Base-by-base conservation (phyloP, 192 early-diverging fungal genomes). In the Coemansia nantahalensis region DNA sequence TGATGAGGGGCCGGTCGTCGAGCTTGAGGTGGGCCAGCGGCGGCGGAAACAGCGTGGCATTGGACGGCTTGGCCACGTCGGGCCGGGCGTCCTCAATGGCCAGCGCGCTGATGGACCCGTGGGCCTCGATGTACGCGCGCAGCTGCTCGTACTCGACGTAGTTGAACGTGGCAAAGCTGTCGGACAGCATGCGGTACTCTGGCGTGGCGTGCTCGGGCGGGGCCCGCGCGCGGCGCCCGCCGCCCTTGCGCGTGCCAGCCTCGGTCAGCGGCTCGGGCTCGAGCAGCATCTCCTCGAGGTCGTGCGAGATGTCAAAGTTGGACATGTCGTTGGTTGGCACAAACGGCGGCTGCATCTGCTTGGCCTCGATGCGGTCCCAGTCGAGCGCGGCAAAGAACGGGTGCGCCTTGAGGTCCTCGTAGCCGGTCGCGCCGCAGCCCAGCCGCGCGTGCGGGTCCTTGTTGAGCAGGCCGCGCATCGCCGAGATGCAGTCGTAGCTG, bases 251-350 rank as follows among this genome's bases (percentile, higher is more conserved):
- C 56, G 83, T 87, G 11, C 83, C 86, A 19, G 35, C 6, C 8
- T 45, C 54, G 26, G 90, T 86, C 16, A 98, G 80, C 1, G 93
- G 95, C 45, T 95, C 93, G 28, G 96, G 95, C 59, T 99, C 94
- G n/a, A 99, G 77, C 34, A 99, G 68, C 24, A 97, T 82, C 56
- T 99, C 96, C 52, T 99, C 94, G 18, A 99, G 68, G 39, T 99
- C 95, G 59, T 96, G 86, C 21, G 92, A 90, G 8, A 91, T 90
- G 79, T 98, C 95, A 68, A 96, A 97, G 60, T 98, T 98, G 39
- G 90, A 85, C 17, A 83, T 73, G 61, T 94, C 91, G 43, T 80
- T 86, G 69, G 89, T 86, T 39, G 95, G 94, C 8, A 83, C 74
- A 67, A 94, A 98, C 8, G 91, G 86, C 23, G 95, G 91, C 4